Conservation (phyloP, 1,139 yeast genomes). For the Lodderomyces margitis region DNA sequence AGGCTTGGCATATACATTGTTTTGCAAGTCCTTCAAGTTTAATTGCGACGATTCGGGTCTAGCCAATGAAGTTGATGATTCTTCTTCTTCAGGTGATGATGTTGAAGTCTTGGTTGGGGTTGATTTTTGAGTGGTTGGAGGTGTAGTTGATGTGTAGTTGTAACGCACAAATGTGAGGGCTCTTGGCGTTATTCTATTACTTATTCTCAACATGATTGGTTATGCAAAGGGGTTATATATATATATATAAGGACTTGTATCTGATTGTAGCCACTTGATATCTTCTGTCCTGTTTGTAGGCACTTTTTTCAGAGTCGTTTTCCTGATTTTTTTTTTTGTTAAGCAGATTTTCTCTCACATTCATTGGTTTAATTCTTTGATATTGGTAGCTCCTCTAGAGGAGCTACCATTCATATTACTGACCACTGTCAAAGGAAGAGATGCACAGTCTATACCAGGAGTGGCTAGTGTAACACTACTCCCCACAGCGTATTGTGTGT, state of each 20-base stretch:
- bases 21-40: slow-evolving; percentile 35
- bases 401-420: slow-evolving; percentile 1
- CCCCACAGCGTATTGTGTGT: no score
- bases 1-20: slow-evolving; percentile 46
- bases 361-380: slow-evolving; percentile 3
- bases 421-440: no score
- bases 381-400: no score
- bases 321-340: not conserved
- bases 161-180: not conserved
- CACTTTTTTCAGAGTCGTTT: not conserved
- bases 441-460: no score
- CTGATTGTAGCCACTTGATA: no score
- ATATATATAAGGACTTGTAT: not conserved
- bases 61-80: slow-evolving; percentile 6
- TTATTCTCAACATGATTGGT: slow-evolving; percentile 3
- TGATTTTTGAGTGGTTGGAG: slow-evolving; percentile 3
- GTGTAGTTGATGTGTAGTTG: not conserved
- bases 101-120: slow-evolving; percentile 3
- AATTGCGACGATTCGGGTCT: slow-evolving; percentile 20
- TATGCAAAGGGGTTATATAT: not conserved
- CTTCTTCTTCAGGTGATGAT: slow-evolving; percentile 4
- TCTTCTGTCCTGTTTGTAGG: no score
- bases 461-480: no score
- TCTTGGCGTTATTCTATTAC: slow-evolving; percentile 1
- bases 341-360: slow-evolving; percentile 1